Evolutionary conservation across 129 eudicot species (phyloP).

Genomic region (Arctium lappa): DNA sequence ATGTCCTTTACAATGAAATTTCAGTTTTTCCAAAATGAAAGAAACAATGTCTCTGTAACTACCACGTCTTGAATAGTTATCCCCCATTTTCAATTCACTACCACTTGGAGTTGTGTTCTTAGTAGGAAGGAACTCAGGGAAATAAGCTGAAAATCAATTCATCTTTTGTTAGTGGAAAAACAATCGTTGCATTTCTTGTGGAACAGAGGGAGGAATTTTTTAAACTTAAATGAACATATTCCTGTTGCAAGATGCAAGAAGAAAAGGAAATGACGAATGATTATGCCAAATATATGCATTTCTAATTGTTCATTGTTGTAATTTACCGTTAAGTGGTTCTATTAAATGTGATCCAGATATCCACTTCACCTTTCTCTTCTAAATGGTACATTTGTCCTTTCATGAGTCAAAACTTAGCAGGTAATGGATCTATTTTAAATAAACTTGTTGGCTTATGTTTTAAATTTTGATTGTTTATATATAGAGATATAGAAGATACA

Average conservation of each 20-base stretch:
- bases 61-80: too few species aligned
- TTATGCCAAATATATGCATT: neutral
- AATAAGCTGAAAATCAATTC: too few species aligned
- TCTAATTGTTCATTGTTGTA: neutral
- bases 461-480: constrained; percentile 7
- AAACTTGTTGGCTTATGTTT: constrained; percentile 2
- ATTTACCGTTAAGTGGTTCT: neutral
- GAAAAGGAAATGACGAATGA: neutral
- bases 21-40: too few species aligned
- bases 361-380: neutral
- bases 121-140: too few species aligned
- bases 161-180: too few species aligned
- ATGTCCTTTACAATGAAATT: too few species aligned
- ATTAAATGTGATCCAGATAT: neutral
- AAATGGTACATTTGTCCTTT: constrained; percentile 4
- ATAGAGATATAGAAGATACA: constrained; percentile 91
- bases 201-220: neutral
- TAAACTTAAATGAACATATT: neutral
- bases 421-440: neutral
- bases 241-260: neutral
- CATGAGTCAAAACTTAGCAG: neutral
- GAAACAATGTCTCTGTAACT: too few species aligned
- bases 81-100: too few species aligned
- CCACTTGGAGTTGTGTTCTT: too few species aligned
- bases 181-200: neutral